A percentile compares a stretch with the other conserved stretches of the same genome.
These are phyloP conservation scores for maize (Zea mays) DNA, from an alignment of 176 grass and related monocot species.

Conservation along the genomic window DNA sequence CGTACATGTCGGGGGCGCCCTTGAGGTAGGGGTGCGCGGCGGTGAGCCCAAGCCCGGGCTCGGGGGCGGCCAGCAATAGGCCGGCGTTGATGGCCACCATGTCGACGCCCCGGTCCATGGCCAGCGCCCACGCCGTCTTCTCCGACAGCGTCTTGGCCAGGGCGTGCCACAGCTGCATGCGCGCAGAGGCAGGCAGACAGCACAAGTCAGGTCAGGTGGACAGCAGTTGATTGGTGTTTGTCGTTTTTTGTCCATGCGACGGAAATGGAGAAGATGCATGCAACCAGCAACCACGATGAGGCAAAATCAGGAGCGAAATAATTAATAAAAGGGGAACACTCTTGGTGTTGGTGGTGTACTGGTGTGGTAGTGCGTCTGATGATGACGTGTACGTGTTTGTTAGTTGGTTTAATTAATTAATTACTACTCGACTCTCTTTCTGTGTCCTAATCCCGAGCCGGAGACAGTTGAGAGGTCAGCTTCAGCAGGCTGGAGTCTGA, in stretches of 20 bases:
- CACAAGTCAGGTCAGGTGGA: too few species aligned
- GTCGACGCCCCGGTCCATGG: constrained; percentile 92
- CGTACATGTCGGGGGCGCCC: constrained; percentile 81
- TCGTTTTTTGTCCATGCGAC: too few species aligned
- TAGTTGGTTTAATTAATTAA: neutral
- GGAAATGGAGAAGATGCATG: neutral
- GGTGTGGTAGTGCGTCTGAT: constrained; percentile 1
- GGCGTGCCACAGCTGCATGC: constrained; percentile 95
- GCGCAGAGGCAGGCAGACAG: too few species aligned
- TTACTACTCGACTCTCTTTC: neutral
- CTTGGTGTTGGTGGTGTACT: neutral
- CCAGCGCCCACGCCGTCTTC: constrained; percentile 96
- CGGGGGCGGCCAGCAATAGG: constrained; percentile 45
- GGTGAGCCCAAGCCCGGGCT: too few species aligned
- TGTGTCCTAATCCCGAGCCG: neutral
- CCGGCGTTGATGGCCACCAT: constrained; percentile 93
- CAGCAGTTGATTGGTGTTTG: too few species aligned
- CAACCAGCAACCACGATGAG: too few species aligned
- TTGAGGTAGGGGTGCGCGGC: constrained; percentile 63
- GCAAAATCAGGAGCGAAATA: too few species aligned
- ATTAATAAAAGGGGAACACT: too few species aligned
- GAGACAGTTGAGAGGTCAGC: neutral
- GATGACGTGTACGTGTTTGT: neutral
- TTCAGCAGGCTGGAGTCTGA: too few species aligned
- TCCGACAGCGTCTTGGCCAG: constrained; percentile 86